Percentiles rank a stretch among this genome's conserved stretches.
Conservation (phyloP, 2,329 filamentous ascomycete species). For the Penicillium sp. region DNA sequence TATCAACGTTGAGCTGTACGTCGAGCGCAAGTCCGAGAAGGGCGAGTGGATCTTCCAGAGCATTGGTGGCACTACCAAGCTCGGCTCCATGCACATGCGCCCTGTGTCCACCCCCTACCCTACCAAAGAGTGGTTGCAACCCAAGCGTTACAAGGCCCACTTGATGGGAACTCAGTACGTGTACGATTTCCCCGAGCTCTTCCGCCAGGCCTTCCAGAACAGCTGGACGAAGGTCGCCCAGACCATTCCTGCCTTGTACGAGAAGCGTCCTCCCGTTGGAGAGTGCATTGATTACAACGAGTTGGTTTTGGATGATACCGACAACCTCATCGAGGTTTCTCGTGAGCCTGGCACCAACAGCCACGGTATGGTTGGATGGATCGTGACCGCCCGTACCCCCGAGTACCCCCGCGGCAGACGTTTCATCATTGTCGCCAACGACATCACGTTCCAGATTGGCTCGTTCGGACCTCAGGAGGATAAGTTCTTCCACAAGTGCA, state of each 20-base stretch:
- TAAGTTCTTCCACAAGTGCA: conserved; percentile 98
- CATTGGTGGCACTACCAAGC: conserved; percentile 90
- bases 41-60: conserved; percentile 98
- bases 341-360: conserved; percentile 93
- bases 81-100: conserved; percentile 90
- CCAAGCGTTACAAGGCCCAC: conserved; percentile 98
- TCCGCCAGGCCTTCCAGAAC: conserved; percentile 96
- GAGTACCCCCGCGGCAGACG: conserved; percentile 90
- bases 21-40: conserved; percentile 96
- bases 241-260: conserved; percentile 67
- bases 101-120: conserved; percentile 89
- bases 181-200: conserved; percentile 98
- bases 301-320: conserved; percentile 88
- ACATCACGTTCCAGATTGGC: conserved; percentile 98
- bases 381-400: conserved; percentile 88
- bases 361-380: conserved; percentile 98
- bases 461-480: conserved; percentile 96
- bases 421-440: conserved; percentile 96
- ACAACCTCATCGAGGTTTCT: conserved; percentile 87
- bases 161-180: conserved; percentile 99
- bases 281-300: conserved; percentile 94
- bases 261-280: conserved; percentile 77
- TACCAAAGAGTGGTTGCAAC: conserved; percentile 97
- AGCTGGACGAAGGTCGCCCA: conserved; percentile 75
- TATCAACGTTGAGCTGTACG: conserved; percentile 95